These are phyloP conservation scores for Kickxella alabastrina DNA, from an alignment of 192 early-diverging fungal species.

Conservation along the genomic window DNA sequence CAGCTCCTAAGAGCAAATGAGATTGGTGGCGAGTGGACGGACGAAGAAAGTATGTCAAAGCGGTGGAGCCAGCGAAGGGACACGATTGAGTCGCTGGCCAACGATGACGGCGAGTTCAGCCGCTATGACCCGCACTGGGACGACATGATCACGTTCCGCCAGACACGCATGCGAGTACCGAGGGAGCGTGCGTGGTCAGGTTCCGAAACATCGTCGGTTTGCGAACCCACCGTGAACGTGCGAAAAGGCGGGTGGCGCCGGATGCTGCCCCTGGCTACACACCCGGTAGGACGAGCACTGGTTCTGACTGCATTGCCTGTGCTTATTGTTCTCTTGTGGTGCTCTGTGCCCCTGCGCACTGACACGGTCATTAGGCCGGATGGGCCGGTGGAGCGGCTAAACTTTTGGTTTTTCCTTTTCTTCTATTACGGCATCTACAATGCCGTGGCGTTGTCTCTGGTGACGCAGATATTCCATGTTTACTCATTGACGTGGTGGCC, in stretches of 20 bases:
- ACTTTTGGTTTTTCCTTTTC: slow-evolving; percentile 77
- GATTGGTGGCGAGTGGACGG: no score
- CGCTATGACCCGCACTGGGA: slow-evolving; percentile 55
- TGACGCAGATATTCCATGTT: slow-evolving; percentile 73
- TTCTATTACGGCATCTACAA: slow-evolving; percentile 77
- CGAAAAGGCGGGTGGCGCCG: slow-evolving; percentile 28
- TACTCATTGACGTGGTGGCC: slow-evolving; percentile 83
- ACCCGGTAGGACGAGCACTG: slow-evolving; percentile 33
- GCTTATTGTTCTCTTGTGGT: slow-evolving; percentile 54
- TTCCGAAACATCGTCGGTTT: slow-evolving; percentile 12
- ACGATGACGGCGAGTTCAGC: slow-evolving; percentile 27
- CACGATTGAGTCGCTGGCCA: slow-evolving; percentile 21
- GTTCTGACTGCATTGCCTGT: slow-evolving; percentile 54
- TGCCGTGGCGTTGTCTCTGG: slow-evolving; percentile 64
- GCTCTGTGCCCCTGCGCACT: slow-evolving; percentile 54
- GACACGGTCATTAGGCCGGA: slow-evolving; percentile 16
- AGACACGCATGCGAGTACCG: slow-evolving; percentile 40
- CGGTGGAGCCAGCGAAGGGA: slow-evolving; percentile 24
- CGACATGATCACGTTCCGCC: slow-evolving; percentile 54
- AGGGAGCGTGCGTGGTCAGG: slow-evolving; percentile 51
- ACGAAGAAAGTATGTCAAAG: slow-evolving; percentile 23
- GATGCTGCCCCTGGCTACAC: slow-evolving; percentile 48
- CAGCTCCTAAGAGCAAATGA: slow-evolving; percentile 29
- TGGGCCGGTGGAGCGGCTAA: slow-evolving; percentile 38
- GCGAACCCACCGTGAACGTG: not conserved